phyloP scores from a whole-genome alignment of 179 eudicot genomes.

The Silene vulgaris region DNA sequence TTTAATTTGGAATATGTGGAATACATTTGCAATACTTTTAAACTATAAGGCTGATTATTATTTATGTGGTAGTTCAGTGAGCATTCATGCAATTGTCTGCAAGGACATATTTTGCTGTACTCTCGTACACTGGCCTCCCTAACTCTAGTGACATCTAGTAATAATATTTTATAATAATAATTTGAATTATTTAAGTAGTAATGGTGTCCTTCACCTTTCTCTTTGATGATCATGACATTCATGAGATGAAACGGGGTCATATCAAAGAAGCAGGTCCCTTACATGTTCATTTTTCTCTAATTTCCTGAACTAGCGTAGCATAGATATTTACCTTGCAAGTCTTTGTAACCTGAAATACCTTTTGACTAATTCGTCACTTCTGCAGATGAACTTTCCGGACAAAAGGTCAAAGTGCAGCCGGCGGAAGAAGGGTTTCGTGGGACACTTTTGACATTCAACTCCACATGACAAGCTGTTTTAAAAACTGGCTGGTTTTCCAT shows the following conservation, averaged over 20 bases:
- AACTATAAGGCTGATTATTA: background rate
- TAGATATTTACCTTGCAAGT: background rate
- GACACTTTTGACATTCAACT: slow-evolving; percentile 65
- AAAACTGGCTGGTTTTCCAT: slow-evolving; percentile 14
- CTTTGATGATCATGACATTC: background rate
- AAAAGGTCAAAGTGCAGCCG: slow-evolving; percentile 55
- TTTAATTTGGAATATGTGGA: background rate
- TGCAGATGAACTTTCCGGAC: slow-evolving; percentile 79
- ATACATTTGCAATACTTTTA: background rate
- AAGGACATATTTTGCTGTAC: background rate
- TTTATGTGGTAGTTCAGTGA: background rate
- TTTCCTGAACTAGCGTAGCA: background rate
- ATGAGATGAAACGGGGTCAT: background rate
- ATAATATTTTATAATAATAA: background rate
- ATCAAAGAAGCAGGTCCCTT: background rate
- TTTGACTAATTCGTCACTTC: slow-evolving; percentile 14
- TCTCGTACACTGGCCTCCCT: slow-evolving; percentile 5
- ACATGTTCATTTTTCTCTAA: background rate
- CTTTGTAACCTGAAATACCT: background rate
- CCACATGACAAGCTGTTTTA: slow-evolving; percentile 53
- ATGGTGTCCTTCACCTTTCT: background rate
- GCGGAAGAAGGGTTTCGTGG: slow-evolving; percentile 96
- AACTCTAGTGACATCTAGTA: background rate
- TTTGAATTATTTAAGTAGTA: background rate
- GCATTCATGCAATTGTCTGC: background rate